Conservation (phyloP, 371 early-diverging fungal species). For the Parasitella parasitica region DNA sequence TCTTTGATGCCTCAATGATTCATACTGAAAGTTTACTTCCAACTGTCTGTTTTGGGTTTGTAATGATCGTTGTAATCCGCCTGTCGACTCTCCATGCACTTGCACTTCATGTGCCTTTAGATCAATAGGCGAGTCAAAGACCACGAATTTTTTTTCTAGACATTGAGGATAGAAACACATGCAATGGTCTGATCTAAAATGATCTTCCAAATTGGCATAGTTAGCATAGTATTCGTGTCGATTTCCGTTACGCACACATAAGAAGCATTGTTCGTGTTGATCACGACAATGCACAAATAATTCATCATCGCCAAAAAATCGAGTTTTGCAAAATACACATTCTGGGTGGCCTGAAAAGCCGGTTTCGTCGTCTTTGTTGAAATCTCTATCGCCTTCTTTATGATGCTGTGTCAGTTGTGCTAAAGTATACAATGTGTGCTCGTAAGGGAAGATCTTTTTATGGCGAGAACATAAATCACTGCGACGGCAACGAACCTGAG, state of each 20-base stretch:
- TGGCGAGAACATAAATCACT: slow-evolving; percentile 85
- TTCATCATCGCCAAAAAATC: slow-evolving; percentile 89
- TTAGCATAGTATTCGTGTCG: slow-evolving; percentile 86
- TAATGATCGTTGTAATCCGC: slow-evolving; percentile 34
- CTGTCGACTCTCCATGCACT: slow-evolving; percentile 42
- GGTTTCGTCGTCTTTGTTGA: slow-evolving; percentile 62
- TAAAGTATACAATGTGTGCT: slow-evolving; percentile 79
- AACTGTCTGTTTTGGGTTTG: slow-evolving; percentile 51
- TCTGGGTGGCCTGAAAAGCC: slow-evolving; percentile 92
- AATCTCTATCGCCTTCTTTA: slow-evolving; percentile 59
- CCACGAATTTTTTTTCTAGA: slow-evolving; percentile 94
- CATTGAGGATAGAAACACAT: slow-evolving; percentile 82
- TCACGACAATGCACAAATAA: slow-evolving; percentile 92
- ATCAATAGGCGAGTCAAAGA: slow-evolving; percentile 90
- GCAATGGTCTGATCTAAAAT: slow-evolving; percentile 84
- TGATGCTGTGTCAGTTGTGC: slow-evolving; percentile 72
- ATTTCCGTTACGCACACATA: slow-evolving; percentile 75
- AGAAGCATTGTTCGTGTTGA: slow-evolving; percentile 91
- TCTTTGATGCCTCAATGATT: slow-evolving; percentile 21
- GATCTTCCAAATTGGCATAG: slow-evolving; percentile 77
- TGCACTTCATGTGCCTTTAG: slow-evolving; percentile 81
- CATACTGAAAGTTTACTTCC: slow-evolving; percentile 60
- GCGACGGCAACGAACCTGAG: not conserved
- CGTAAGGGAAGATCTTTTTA: slow-evolving; percentile 91
- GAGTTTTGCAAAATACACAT: slow-evolving; percentile 83